These are phyloP conservation scores for Blepharisma undulans DNA, from an alignment of 169 alveolate species.

Conservation along the genomic window DNA sequence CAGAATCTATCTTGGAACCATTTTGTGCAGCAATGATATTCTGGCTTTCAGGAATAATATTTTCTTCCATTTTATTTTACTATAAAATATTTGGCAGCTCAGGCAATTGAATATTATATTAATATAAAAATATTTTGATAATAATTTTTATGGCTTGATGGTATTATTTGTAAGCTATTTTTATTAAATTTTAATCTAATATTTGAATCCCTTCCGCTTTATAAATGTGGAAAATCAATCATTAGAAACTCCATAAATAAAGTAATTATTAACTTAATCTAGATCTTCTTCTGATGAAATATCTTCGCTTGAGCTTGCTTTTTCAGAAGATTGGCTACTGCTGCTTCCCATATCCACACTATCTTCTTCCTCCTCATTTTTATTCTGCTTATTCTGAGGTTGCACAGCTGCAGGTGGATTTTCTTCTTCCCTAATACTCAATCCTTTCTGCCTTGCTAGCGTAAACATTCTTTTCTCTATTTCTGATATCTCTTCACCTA, in stretches of 20 bases:
- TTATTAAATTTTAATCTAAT: no score
- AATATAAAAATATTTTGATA: no score
- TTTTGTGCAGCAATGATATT: background rate
- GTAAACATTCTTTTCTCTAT: background rate
- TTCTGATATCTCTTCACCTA: background rate
- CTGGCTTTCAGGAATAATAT: background rate
- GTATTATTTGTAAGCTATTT: no score
- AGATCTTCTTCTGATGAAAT: background rate
- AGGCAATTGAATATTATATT: no score
- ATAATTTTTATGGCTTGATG: no score
- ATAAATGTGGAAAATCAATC: no score
- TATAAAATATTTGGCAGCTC: background rate
- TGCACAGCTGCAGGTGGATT: background rate
- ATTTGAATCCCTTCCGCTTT: no score
- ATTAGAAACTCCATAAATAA: background rate
- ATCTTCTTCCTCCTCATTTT: background rate
- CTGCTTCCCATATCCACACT: background rate
- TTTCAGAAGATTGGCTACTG: background rate
- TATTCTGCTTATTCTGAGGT: background rate
- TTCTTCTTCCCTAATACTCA: background rate
- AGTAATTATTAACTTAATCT: background rate
- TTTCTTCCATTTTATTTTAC: background rate
- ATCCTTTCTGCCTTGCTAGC: background rate
- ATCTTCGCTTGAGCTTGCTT: background rate
- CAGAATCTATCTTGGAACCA: background rate